phyloP scores from a whole-genome alignment of 192 early-diverging fungal species.

The Coemansia sp. region DNA sequence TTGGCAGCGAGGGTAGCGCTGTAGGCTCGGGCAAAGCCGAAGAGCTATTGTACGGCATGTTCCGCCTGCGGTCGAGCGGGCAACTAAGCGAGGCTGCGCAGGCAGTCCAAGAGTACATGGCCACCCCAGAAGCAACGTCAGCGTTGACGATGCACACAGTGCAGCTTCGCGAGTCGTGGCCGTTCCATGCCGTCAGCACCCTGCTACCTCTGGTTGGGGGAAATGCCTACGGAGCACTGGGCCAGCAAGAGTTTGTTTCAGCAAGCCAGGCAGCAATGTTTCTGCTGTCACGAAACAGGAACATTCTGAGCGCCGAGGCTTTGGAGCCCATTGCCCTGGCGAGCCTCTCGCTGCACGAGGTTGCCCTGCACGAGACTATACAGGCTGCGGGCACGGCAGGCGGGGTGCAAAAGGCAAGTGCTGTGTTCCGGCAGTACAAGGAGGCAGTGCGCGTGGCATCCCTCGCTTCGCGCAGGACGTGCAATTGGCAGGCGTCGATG shows the following conservation, averaged over 20 bases:
- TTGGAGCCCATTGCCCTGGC: conserved; percentile 20
- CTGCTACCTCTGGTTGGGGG: conserved; percentile 33
- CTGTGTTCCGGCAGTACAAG: conserved; percentile 16
- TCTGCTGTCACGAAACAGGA: conserved; percentile 9
- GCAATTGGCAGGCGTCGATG: conserved; percentile 43
- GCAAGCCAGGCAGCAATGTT: conserved; percentile 14
- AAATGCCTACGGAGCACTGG: background rate
- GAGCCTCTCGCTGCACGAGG: conserved; percentile 34
- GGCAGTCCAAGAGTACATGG: conserved; percentile 18
- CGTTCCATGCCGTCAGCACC: conserved; percentile 21
- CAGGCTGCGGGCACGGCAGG: background rate
- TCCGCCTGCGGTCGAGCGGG: conserved; percentile 18
- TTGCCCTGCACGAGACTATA: conserved; percentile 19
- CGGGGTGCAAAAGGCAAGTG: background rate
- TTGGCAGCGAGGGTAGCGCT: background rate
- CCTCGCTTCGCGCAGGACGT: conserved; percentile 20
- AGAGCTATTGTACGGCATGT: conserved; percentile 31
- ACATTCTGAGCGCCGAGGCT: conserved; percentile 3
- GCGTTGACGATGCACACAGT: conserved; percentile 13
- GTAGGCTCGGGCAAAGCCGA: too few species aligned
- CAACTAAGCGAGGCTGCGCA: conserved; percentile 10
- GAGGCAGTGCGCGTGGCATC: conserved; percentile 28
- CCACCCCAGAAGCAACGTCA: conserved; percentile 4
- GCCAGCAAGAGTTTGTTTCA: conserved; percentile 8
- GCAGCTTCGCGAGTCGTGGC: conserved; percentile 15